Evolutionary conservation across 2,329 filamentous ascomycete genomes (phyloP), one percentile per base, ranked within the genome.

Genomic region (Xylariaceae sp.): DNA sequence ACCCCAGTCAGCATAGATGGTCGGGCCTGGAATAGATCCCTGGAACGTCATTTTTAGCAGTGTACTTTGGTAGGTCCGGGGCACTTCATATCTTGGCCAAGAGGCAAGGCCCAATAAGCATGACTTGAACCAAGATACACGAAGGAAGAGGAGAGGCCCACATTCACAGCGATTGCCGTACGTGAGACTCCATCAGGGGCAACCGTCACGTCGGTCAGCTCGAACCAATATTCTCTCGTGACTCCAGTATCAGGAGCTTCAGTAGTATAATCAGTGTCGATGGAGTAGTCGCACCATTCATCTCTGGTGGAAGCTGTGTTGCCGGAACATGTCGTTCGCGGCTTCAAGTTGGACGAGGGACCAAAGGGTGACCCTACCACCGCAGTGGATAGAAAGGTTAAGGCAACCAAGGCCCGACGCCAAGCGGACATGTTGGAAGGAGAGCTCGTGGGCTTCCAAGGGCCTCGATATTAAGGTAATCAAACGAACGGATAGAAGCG

Each of bases 1-100:
- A 41, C 66, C 71, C 71, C 73, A 78, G 49, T 76, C 66, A 4
- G 73, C 76, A 34, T 70, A 64, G 17, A 61, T 48, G 15, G 57
- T 60, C 15, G 58, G 58, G 17, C 50, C 55, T 15, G 55, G 55
- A 22, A 56, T 49, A 9, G 50, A 34, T 19, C 55, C 55, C 49
- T 53, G 34, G 26, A n/a, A n/a, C n/a, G n/a, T n/a, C n/a, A n/a
- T n/a, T n/a, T n/a, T n/a, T n/a, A n/a, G n/a, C n/a, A n/a, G n/a
- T n/a, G n/a, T n/a, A n/a, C n/a, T n/a, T n/a, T n/a, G n/a, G n/a
- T n/a, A n/a, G n/a, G n/a, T n/a, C n/a, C n/a, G n/a, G n/a, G n/a
- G n/a, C n/a, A n/a, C n/a, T n/a, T n/a, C n/a, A n/a, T n/a, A n/a
- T n/a, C n/a, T n/a, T n/a, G n/a, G n/a, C n/a, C n/a, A n/a, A n/a